Conservation (phyloP, 495 filamentous ascomycete genomes). For the Rusavskia elegans region DNA sequence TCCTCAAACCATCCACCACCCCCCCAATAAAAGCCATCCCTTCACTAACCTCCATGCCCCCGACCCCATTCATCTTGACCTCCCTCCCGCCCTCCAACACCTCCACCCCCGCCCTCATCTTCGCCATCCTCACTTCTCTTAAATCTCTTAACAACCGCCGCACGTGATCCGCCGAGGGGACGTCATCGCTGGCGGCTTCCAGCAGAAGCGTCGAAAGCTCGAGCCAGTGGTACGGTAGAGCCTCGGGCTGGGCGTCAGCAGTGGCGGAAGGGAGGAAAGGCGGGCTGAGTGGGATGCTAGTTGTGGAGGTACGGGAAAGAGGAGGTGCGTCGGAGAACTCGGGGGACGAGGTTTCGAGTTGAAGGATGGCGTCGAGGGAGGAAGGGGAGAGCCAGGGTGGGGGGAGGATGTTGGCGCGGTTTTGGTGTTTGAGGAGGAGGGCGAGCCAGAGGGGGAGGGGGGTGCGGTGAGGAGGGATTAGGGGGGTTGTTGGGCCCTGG, state of each 20-base stretch:
- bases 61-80: slow-evolving; percentile 65
- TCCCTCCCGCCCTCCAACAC: slow-evolving; percentile 46
- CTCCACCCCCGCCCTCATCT: slow-evolving; percentile 62
- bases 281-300: slow-evolving; percentile 31
- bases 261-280: slow-evolving; percentile 50
- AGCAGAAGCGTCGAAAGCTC: slow-evolving; percentile 76
- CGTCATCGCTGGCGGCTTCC: slow-evolving; percentile 70
- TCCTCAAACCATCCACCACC: slow-evolving; percentile 70
- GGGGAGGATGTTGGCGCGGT: slow-evolving; percentile 81
- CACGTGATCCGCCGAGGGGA: slow-evolving; percentile 58
- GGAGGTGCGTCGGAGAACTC: slow-evolving; percentile 63
- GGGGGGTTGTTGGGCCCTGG: slow-evolving; percentile 60
- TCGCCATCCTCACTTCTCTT: slow-evolving; percentile 75
- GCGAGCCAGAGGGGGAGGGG: slow-evolving; percentile 88
- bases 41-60: slow-evolving; percentile 81
- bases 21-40: slow-evolving; percentile 68
- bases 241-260: slow-evolving; percentile 39
- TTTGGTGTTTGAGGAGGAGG: slow-evolving; percentile 89
- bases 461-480: slow-evolving; percentile 68
- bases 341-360: slow-evolving; percentile 55
- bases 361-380: slow-evolving; percentile 58
- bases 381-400: slow-evolving; percentile 72
- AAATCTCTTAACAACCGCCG: slow-evolving; percentile 65
- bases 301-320: slow-evolving; percentile 31
- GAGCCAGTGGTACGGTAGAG: slow-evolving; percentile 86